Evolutionary conservation across 495 filamentous ascomycete genomes (phyloP).

Genomic region (Tuber aestivum): DNA sequence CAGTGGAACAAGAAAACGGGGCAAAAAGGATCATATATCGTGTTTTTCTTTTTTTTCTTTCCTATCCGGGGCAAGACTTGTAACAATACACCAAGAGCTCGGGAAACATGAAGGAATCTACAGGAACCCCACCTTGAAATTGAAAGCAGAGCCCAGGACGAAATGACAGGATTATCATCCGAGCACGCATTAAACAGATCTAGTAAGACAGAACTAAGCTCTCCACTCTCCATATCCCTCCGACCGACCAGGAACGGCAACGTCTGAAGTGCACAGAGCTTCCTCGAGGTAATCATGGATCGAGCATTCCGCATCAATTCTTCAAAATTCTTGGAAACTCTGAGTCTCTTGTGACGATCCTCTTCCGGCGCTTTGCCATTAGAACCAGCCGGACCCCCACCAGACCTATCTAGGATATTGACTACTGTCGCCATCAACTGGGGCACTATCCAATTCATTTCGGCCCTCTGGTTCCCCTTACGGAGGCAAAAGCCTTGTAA

Average conservation of each 20-base stretch:
- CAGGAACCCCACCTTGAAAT: conserved; percentile 44
- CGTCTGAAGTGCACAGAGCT: conserved; percentile 68
- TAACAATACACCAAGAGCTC: neutral
- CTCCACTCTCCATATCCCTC: conserved; percentile 43
- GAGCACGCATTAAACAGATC: conserved; percentile 50
- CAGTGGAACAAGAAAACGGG: conserved; percentile 39
- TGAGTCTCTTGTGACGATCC: conserved; percentile 55
- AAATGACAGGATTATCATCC: conserved; percentile 53
- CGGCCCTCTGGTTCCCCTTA: conserved; percentile 48
- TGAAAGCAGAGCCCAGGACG: conserved; percentile 56
- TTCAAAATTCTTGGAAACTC: conserved; percentile 53
- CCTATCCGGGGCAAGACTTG: neutral
- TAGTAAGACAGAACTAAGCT: conserved; percentile 48
- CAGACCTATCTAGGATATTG: conserved; percentile 33
- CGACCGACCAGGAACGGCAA: conserved; percentile 61
- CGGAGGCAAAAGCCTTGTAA: conserved; percentile 45
- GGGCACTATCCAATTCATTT: conserved; percentile 40
- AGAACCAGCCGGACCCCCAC: conserved; percentile 22
- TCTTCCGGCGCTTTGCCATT: conserved; percentile 22
- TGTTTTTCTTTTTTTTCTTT: neutral
- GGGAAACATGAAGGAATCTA: conserved; percentile 5
- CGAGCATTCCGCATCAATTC: conserved; percentile 59
- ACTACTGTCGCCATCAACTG: conserved; percentile 25
- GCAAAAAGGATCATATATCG: neutral
- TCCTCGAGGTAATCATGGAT: conserved; percentile 52